Evolutionary conservation across 169 alveolate species (phyloP).

Genomic region (Plasmodium ovale): DNA sequence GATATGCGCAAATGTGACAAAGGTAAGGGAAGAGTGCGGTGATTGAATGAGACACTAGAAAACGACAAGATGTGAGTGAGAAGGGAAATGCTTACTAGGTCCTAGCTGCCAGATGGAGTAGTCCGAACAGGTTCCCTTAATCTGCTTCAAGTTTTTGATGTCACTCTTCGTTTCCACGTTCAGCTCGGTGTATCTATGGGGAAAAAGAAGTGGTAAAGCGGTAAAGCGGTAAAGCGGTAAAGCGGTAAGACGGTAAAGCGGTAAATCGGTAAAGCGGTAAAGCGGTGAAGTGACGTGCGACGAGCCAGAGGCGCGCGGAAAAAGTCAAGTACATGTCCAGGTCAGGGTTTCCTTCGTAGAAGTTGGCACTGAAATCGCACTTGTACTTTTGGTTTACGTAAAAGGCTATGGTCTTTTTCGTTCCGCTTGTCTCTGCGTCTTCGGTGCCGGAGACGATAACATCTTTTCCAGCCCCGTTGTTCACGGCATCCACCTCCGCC

Average conservation of each 20-base stretch:
- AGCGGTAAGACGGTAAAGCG: not conserved
- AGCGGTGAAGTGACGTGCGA: not conserved
- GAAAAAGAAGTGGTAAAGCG: not conserved
- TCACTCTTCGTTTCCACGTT: conserved; percentile 69
- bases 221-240: not conserved
- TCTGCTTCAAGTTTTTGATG: conserved; percentile 32
- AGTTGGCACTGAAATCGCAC: conserved; percentile 32
- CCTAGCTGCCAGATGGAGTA: conserved; percentile 53
- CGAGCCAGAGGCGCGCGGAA: not conserved
- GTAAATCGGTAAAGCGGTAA: not conserved
- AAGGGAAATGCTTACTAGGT: conserved; percentile 22
- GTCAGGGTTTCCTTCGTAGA: conserved; percentile 36
- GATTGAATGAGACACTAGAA: not conserved
- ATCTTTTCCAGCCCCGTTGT: not conserved
- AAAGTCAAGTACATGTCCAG: conserved; percentile 14
- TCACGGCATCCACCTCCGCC: not conserved
- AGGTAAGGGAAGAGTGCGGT: too few relatives aligned
- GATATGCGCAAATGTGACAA: too few relatives aligned
- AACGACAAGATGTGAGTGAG: not conserved
- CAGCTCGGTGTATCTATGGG: conserved; percentile 32
- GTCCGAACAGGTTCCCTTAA: conserved; percentile 18
- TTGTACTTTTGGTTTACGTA: conserved; percentile 58
- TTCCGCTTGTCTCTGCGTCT: not conserved
- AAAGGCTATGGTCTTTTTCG: conserved; percentile 24
- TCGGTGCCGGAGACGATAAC: not conserved